phyloP scores from a whole-genome alignment of 257 asterid genomes.

The Solanum pinnatisectum region DNA sequence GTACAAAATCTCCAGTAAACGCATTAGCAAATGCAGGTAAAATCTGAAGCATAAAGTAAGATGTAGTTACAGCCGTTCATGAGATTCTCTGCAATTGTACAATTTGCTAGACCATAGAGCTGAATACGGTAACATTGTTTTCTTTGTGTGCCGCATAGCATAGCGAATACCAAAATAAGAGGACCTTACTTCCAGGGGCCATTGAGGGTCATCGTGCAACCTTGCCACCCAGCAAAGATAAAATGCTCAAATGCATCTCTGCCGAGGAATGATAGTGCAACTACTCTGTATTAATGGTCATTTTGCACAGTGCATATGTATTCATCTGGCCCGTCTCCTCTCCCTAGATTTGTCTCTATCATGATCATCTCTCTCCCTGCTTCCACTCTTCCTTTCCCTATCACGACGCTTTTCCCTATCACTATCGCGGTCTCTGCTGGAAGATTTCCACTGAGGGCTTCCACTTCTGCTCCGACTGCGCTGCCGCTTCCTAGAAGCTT shows the following conservation, averaged over 20 bases:
- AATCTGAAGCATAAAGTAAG: background rate
- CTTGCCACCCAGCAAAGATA: background rate
- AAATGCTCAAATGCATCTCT: background rate
- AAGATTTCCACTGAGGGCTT: constrained; percentile 61
- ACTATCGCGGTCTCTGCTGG: constrained; percentile 47
- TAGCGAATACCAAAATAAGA: background rate
- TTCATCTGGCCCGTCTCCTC: constrained; percentile 55
- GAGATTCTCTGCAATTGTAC: constrained; percentile 1
- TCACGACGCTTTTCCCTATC: constrained; percentile 52
- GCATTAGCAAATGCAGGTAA: background rate
- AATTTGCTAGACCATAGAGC: background rate
- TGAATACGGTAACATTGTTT: background rate
- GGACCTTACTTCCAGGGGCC: background rate
- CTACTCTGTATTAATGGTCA: background rate
- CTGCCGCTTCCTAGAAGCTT: constrained; percentile 51
- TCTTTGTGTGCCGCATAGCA: background rate
- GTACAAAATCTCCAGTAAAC: background rate
- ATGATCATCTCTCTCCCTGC: constrained; percentile 66
- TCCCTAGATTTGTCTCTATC: constrained; percentile 62
- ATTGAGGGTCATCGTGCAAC: background rate
- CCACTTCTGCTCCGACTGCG: constrained; percentile 63
- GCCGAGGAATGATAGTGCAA: background rate
- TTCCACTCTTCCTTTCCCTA: constrained; percentile 58
- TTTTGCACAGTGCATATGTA: background rate
- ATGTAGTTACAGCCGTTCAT: background rate